Evolutionary conservation across 345 rosid species (phyloP).

Genomic region (Erodium maritimum): DNA sequence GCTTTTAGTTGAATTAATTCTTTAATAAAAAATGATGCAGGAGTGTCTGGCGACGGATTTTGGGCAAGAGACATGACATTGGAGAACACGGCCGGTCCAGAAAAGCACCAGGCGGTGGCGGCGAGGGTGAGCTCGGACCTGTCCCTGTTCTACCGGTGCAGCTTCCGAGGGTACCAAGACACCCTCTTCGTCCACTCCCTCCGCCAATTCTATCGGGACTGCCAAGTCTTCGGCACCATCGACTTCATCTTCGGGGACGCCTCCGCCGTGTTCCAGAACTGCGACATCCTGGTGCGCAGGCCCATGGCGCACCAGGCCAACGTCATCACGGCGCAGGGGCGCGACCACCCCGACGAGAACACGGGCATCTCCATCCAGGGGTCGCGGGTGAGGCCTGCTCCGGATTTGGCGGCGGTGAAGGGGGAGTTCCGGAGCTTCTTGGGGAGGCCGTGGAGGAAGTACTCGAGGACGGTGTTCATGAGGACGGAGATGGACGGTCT

Average conservation of each 20-base stretch:
- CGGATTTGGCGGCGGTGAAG: not conserved
- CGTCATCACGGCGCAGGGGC: slow-evolving; percentile 8
- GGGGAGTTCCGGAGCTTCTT: slow-evolving; percentile 7
- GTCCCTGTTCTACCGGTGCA: slow-evolving; percentile 50
- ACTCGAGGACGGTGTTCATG: slow-evolving; percentile 13
- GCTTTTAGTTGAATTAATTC: not conserved
- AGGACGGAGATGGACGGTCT: slow-evolving; percentile 1
- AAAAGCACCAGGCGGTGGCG: slow-evolving; percentile 61
- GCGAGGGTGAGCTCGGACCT: slow-evolving; percentile 40
- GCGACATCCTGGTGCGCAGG: slow-evolving; percentile 46
- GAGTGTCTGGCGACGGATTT: slow-evolving; percentile 60
- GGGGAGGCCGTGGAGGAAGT: slow-evolving; percentile 13
- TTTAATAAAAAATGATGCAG: slow-evolving; percentile 15
- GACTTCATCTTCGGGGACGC: slow-evolving; percentile 76
- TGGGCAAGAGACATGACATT: slow-evolving; percentile 76
- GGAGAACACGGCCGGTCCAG: slow-evolving; percentile 69
- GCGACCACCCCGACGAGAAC: slow-evolving; percentile 4
- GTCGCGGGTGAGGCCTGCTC: slow-evolving; percentile 6
- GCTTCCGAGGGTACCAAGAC: slow-evolving; percentile 62
- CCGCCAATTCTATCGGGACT: slow-evolving; percentile 63
- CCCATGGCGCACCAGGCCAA: not conserved
- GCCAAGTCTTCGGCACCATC: slow-evolving; percentile 58
- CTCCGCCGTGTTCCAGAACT: slow-evolving; percentile 48
- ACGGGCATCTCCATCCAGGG: slow-evolving; percentile 9
- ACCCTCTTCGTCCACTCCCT: slow-evolving; percentile 49